Conservation (phyloP, 495 filamentous ascomycete species). For the Lineolata rhizophorae region DNA sequence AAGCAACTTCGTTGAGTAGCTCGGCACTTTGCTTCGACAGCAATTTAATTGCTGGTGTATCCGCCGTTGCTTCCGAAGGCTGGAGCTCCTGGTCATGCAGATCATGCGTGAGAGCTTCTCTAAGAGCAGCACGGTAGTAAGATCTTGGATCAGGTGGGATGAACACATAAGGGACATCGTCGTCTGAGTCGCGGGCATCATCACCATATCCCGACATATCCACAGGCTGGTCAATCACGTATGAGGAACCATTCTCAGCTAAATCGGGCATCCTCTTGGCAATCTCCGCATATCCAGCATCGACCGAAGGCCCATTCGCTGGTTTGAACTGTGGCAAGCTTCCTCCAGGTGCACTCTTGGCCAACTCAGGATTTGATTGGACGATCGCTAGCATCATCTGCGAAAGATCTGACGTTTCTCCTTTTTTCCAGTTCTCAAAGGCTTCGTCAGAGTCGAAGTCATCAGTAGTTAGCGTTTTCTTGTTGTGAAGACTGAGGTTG, state of each 20-base stretch:
- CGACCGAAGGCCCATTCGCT: slow-evolving; percentile 25
- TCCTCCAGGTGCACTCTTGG: slow-evolving; percentile 36
- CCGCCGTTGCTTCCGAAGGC: slow-evolving; percentile 28
- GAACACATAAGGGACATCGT: slow-evolving; percentile 49
- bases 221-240: slow-evolving; percentile 54
- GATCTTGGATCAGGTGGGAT: slow-evolving; percentile 70
- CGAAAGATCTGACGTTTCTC: slow-evolving; percentile 59
- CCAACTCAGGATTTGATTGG: slow-evolving; percentile 67
- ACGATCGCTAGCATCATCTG: slow-evolving; percentile 85
- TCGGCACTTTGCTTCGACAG: slow-evolving; percentile 68
- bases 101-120: slow-evolving; percentile 50
- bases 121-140: slow-evolving; percentile 58
- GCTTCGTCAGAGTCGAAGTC: slow-evolving; percentile 87
- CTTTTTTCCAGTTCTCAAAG: slow-evolving; percentile 74
- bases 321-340: slow-evolving; percentile 29
- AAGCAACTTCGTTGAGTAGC: slow-evolving; percentile 60
- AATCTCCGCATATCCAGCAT: slow-evolving; percentile 35
- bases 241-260: slow-evolving; percentile 24
- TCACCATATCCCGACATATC: slow-evolving; percentile 55
- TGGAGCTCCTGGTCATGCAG: slow-evolving; percentile 33
- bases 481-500: slow-evolving; percentile 58
- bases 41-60: slow-evolving; percentile 33
- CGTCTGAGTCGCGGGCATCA: slow-evolving; percentile 23
- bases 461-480: slow-evolving; percentile 51
- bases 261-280: slow-evolving; percentile 30